phyloP scores from a whole-genome alignment of 2,329 filamentous ascomycete genomes.

The Ascochyta clinopodiicola region DNA sequence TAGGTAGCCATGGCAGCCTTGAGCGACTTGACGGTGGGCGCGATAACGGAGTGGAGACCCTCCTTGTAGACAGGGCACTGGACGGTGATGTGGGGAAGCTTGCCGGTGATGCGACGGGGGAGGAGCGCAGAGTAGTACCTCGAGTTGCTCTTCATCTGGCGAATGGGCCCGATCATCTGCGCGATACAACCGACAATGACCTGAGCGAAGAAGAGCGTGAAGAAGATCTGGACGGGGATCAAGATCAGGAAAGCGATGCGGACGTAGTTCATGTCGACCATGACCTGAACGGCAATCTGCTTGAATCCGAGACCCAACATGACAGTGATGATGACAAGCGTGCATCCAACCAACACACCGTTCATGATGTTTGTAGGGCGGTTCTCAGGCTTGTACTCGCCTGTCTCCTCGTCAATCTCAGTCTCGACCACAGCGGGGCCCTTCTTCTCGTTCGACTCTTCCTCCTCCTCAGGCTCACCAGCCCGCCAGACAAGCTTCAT shows the following conservation, averaged over 20 bases:
- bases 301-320: slow-evolving; percentile 74
- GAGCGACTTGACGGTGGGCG: slow-evolving; percentile 75
- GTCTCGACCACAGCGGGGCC: slow-evolving; percentile 55
- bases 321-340: slow-evolving; percentile 68
- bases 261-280: slow-evolving; percentile 67
- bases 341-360: slow-evolving; percentile 70
- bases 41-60: slow-evolving; percentile 74
- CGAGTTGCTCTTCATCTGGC: slow-evolving; percentile 75
- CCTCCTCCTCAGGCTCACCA: slow-evolving; percentile 59
- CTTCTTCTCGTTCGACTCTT: slow-evolving; percentile 58
- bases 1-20: slow-evolving; percentile 66
- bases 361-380: slow-evolving; percentile 74
- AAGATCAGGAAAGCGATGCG: slow-evolving; percentile 71
- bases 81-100: slow-evolving; percentile 71
- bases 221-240: slow-evolving; percentile 77
- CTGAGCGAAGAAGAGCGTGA: slow-evolving; percentile 82
- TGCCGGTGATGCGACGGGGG: slow-evolving; percentile 66
- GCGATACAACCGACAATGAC: slow-evolving; percentile 78
- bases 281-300: slow-evolving; percentile 71
- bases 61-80: slow-evolving; percentile 89
- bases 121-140: slow-evolving; percentile 78
- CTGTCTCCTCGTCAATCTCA: slow-evolving; percentile 75
- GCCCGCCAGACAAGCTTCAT: slow-evolving; percentile 79
- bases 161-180: slow-evolving; percentile 77
- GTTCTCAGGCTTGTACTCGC: slow-evolving; percentile 68